Base-by-base conservation (phyloP, 495 filamentous ascomycete genomes). In the Corynascus novoguineensis region DNA sequence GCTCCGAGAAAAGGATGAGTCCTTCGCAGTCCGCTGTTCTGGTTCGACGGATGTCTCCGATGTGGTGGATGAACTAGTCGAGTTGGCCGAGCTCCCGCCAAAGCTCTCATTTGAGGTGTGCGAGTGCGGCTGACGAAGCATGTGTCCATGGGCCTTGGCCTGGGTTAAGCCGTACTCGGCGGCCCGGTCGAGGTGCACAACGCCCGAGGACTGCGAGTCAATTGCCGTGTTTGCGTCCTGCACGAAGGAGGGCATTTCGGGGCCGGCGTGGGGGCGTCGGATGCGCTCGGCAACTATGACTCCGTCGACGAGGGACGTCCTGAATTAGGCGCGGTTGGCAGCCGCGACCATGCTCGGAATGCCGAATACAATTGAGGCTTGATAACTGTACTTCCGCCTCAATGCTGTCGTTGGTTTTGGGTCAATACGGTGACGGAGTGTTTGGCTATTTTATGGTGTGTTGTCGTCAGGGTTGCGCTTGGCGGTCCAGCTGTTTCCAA, bases 211-310 rank as follows among this genome's bases (percentile, higher is more conserved):
- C 37, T 73, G 71, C 50, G 72, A 69, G 61, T 75, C 75, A 59
- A 76, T 72, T 56, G 70, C 70, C 58, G 71, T 71, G 62, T 69
- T 72, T 53, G 78, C 72, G 68, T 80, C 78, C 59, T 76, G 70
- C 68, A 82, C 46, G 68, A 82, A 80, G 55, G 79, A 80, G 70
- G 82, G 82, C 82, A 85, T 85, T 65, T 77, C 69, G 60, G 53
- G 45, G 19, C 32, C 21, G 24, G 32, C 25, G 50, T 34, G 17
- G 22, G 37, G 38, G 15, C 40, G 45, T 53, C 27, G 11, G 27
- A n/a, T 21, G 34, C 57, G 57, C 47, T 58, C 46, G 29, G 42
- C 42, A 59, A 60, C 45, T 28, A 41, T 56, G 54, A 47, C 48
- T 58, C n/a, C n/a, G n/a, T n/a, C 46, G 17, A 22, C 17, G 25